phyloP scores from a whole-genome alignment of 2,329 filamentous ascomycete species.

The Fusarium paranaense region DNA sequence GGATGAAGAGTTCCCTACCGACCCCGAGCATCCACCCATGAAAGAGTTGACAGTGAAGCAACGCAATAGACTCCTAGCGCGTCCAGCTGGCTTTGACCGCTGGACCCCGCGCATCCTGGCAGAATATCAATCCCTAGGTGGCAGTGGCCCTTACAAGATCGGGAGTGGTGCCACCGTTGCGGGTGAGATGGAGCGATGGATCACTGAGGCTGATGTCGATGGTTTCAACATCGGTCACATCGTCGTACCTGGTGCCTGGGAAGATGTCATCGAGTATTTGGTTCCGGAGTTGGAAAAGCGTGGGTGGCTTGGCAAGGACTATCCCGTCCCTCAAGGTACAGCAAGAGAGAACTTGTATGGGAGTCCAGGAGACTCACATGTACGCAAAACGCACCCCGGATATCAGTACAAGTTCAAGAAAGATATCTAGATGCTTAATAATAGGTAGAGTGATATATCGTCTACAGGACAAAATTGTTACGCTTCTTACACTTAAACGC shows the following conservation, averaged over 20 bases:
- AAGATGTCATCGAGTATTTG: slow-evolving; percentile 16
- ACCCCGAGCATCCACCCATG: slow-evolving; percentile 1
- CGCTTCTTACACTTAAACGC: background rate
- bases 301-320: background rate
- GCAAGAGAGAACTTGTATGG: background rate
- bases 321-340: background rate
- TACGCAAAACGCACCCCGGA: background rate
- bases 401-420: background rate
- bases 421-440: background rate
- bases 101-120: slow-evolving; percentile 69
- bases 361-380: background rate
- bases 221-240: slow-evolving; percentile 30
- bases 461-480: background rate
- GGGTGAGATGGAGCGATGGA: slow-evolving; percentile 27
- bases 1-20: slow-evolving; percentile 58
- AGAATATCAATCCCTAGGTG: slow-evolving; percentile 64
- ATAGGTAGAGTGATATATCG: background rate
- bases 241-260: slow-evolving; percentile 16
- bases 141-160: slow-evolving; percentile 32
- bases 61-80: background rate
- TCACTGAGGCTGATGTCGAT: slow-evolving; percentile 20
- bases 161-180: slow-evolving; percentile 27
- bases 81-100: slow-evolving; percentile 40
- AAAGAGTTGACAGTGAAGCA: slow-evolving; percentile 43
- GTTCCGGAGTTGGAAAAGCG: slow-evolving; percentile 14